These are phyloP conservation scores for Tripterygium wilfordii DNA, from an alignment of 177 flowering plant species.

Conservation along the genomic window DNA sequence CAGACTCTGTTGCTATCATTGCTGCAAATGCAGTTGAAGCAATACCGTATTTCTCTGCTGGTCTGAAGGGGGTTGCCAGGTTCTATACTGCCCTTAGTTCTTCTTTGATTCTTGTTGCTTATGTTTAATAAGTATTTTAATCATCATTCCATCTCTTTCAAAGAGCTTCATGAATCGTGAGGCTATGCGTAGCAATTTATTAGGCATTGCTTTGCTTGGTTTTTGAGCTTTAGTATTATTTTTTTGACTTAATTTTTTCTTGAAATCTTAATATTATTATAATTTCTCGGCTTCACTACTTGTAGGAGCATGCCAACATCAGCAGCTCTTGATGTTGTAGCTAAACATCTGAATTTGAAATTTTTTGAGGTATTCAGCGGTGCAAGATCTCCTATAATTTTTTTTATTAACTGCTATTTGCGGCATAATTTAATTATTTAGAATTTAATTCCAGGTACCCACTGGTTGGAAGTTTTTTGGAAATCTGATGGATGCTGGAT, in stretches of 20 bases:
- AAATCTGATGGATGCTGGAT: constrained; percentile 95
- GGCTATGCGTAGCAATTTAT: too few relatives aligned
- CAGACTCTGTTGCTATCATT: constrained; percentile 98
- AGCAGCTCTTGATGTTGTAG: constrained; percentile 98
- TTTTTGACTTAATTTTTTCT: too few relatives aligned
- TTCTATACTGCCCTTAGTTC: constrained; percentile 7
- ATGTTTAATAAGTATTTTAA: too few relatives aligned
- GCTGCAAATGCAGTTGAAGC: constrained; percentile 97
- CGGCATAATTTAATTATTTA: background rate
- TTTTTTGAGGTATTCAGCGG: constrained; percentile 75
- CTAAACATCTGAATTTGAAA: constrained; percentile 70
- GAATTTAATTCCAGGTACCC: constrained; percentile 60
- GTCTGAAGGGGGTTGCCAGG: constrained; percentile 98
- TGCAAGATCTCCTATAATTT: background rate
- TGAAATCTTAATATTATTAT: background rate
- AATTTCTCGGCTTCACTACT: constrained; percentile 9
- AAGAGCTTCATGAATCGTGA: too few relatives aligned
- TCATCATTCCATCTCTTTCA: too few relatives aligned
- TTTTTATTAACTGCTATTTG: background rate
- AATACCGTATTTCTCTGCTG: constrained; percentile 87
- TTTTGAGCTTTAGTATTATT: too few relatives aligned
- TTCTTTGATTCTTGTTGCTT: background rate
- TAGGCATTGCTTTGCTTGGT: too few relatives aligned
- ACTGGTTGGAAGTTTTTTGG: constrained; percentile 99
- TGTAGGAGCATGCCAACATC: constrained; percentile 99